Conservation (phyloP, 345 rosid genomes). For the Syzygium oleosum region DNA sequence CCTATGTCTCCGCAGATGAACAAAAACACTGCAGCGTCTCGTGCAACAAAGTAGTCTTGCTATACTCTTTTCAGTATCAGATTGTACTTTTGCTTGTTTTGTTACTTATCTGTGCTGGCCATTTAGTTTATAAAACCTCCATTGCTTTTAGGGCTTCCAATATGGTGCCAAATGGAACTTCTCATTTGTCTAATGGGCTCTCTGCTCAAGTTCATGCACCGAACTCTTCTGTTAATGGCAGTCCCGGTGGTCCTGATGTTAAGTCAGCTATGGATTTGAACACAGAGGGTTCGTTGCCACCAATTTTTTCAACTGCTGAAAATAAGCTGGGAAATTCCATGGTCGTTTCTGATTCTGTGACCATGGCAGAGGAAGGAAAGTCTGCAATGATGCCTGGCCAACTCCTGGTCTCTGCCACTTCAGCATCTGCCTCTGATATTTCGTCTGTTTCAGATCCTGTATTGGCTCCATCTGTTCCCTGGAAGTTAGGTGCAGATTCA, state of each 20-base stretch:
- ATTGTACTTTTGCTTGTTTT: background rate
- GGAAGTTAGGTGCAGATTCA: slow-evolving; percentile 15
- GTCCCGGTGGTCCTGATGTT: slow-evolving; percentile 9
- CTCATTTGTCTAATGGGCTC: slow-evolving; percentile 30
- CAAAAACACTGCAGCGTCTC: slow-evolving; percentile 21
- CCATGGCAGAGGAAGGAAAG: slow-evolving; percentile 24
- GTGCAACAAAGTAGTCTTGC: slow-evolving; percentile 33
- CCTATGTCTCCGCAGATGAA: slow-evolving; percentile 21
- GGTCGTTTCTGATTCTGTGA: slow-evolving; percentile 14
- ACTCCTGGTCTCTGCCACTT: slow-evolving; percentile 4
- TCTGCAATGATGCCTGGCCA: slow-evolving; percentile 6
- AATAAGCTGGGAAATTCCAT: slow-evolving; percentile 1
- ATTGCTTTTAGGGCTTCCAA: slow-evolving; percentile 24
- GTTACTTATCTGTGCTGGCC: background rate
- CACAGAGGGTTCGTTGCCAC: slow-evolving; percentile 3
- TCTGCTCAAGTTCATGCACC: slow-evolving; percentile 10
- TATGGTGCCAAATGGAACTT: slow-evolving; percentile 20
- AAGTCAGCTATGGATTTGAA: slow-evolving; percentile 9
- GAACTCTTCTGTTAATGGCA: slow-evolving; percentile 6
- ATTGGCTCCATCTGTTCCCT: slow-evolving; percentile 15
- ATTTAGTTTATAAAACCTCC: background rate
- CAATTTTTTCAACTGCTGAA: background rate
- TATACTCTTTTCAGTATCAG: background rate
- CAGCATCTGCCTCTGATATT: slow-evolving; percentile 22
- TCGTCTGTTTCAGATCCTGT: slow-evolving; percentile 36